Evolutionary conservation across 1,139 yeast species (phyloP).

Genomic region (Meyerozyma sp.): DNA sequence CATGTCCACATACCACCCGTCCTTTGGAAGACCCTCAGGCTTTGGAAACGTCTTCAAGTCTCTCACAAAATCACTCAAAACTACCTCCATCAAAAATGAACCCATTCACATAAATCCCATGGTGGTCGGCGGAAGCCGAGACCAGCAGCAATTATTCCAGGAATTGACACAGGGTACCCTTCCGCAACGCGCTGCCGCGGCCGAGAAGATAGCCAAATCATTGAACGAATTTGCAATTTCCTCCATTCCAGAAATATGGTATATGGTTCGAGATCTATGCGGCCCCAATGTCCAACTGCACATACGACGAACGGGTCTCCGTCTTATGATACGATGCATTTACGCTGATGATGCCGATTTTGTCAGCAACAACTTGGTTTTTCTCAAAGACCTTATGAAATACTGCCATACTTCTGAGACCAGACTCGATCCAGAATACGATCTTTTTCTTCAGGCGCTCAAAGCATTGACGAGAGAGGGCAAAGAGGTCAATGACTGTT

Average conservation of each 20-base stretch:
- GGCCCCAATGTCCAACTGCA: slow-evolving; percentile 31
- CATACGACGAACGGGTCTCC: slow-evolving; percentile 50
- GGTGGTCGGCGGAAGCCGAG: slow-evolving; percentile 59
- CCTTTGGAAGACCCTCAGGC: slow-evolving; percentile 29
- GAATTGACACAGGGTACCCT: slow-evolving; percentile 34
- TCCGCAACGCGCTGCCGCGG: slow-evolving; percentile 46
- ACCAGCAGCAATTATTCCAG: slow-evolving; percentile 40
- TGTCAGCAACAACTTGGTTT: slow-evolving; percentile 44
- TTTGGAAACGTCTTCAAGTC: slow-evolving; percentile 50
- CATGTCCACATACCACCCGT: slow-evolving; percentile 35
- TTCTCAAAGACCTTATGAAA: slow-evolving; percentile 55
- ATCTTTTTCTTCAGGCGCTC: slow-evolving; percentile 49
- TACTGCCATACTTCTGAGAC: slow-evolving; percentile 28
- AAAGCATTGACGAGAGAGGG: slow-evolving; percentile 56
- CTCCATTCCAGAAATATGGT: slow-evolving; percentile 74
- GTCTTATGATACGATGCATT: slow-evolving; percentile 54
- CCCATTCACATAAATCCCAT: slow-evolving; percentile 50
- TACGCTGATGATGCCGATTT: slow-evolving; percentile 40
- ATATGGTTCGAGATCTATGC: slow-evolving; percentile 55
- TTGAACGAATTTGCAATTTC: slow-evolving; percentile 50
- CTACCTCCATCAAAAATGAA: slow-evolving; percentile 22
- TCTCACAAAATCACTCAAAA: slow-evolving; percentile 47
- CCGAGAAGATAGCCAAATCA: slow-evolving; percentile 45
- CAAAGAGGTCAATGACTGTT: slow-evolving; percentile 52
- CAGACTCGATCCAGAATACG: slow-evolving; percentile 47